Base-by-base conservation (phyloP, 2,329 filamentous ascomycete species). In the Cercospora citrullina region DNA sequence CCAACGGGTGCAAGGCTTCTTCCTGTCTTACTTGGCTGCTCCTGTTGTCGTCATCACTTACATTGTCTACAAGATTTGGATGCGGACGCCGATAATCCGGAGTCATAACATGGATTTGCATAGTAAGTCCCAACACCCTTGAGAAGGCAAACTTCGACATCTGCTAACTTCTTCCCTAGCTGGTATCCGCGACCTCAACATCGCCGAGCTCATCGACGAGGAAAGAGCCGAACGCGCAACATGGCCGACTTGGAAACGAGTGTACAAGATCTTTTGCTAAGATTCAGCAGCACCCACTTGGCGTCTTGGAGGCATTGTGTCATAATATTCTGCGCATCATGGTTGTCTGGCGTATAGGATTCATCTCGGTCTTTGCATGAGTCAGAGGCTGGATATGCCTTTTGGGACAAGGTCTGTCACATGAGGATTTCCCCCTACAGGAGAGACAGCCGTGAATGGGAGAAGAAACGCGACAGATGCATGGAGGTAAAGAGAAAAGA, bases 161-260 rank as follows among this genome's bases (percentile, higher is more conserved):
- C 12, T 39, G n/a, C 42, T 42, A 48, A 53, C 18, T 45, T 55
- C 97, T 79, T 81, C 97, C 70, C 87, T 90, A 68, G 96, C 93
- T 0, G 94, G 94, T 2, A 88, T 93, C 30, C 85, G 94, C 28
- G 93, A 97, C 76, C 86, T 97, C 67, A 94, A 97, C 77, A 81
- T 97, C 55, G 87, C 89, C 30, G 87, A 91, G 68, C 81, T 98
- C 60, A 84, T 96, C 60, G 89, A 89, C 51, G 91, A 96, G 78
- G 94, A 97, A 82, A 82, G 85, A 45, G 90, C 91, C 63, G 93
- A 97, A 81, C 84, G 85, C 74, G 86, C 84, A 33, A 73, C 73
- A 14, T 84, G 82, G 82, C 82, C 83, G 10, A 75, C 53, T 65
- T 85, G 82, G 82, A 84, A 83, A 78, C 81, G 79, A 69, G 74